These are phyloP conservation scores for Ambrosia trifida DNA, from an alignment of 129 eudicot genomes.

Conservation along the genomic window DNA sequence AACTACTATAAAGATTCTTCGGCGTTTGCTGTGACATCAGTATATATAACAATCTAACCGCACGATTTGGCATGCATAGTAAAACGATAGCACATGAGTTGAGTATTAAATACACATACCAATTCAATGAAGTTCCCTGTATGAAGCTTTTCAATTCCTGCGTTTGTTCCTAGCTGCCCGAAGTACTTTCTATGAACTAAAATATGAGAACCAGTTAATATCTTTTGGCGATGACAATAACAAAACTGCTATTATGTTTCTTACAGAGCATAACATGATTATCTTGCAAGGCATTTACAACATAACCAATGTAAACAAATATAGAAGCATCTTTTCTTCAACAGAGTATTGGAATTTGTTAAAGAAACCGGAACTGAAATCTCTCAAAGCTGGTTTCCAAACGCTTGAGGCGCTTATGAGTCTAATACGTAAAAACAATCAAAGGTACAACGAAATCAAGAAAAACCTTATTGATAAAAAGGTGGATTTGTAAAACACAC, in stretches of 20 bases:
- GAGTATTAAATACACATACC: constrained; percentile 12
- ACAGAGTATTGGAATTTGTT: neutral
- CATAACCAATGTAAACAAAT: constrained; percentile 13
- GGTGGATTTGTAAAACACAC: no score
- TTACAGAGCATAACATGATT: neutral
- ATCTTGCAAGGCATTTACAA: neutral
- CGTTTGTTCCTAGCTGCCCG: neutral
- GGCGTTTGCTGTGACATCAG: neutral
- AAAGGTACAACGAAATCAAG: no score
- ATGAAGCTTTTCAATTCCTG: neutral
- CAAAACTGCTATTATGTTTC: neutral
- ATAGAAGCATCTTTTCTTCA: neutral
- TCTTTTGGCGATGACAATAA: neutral
- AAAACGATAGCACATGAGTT: neutral
- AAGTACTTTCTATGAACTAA: neutral
- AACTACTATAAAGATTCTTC: neutral
- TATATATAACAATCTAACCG: constrained; percentile 7
- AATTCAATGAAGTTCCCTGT: constrained; percentile 11
- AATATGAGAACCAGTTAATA: neutral
- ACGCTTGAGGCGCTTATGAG: no score
- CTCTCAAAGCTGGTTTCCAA: no score
- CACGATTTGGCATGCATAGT: constrained; percentile 7
- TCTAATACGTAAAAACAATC: no score
- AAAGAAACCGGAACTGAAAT: neutral
- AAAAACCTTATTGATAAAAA: no score